Conservation (phyloP, 2,329 filamentous ascomycete genomes). For the Rutstroemia sydowiana region DNA sequence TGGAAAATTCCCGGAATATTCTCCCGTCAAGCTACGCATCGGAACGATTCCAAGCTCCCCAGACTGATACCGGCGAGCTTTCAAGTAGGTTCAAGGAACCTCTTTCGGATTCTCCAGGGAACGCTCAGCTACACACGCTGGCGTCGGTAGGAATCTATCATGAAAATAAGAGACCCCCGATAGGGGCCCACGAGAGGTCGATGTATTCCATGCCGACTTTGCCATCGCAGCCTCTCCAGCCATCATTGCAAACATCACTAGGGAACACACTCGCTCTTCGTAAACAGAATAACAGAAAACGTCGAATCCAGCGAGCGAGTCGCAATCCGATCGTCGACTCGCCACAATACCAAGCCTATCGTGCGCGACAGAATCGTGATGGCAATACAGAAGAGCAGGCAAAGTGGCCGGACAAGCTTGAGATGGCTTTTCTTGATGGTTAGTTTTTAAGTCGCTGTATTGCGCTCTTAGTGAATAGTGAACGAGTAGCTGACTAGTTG, state of each 20-base stretch:
- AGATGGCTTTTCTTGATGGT: constrained; percentile 63
- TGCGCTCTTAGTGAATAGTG: constrained; percentile 14
- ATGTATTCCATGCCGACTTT: constrained; percentile 24
- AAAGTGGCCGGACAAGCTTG: constrained; percentile 55
- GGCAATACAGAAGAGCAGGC: constrained; percentile 51
- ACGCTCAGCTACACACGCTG: constrained; percentile 25
- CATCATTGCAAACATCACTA: constrained; percentile 22
- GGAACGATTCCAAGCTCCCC: constrained; percentile 11
- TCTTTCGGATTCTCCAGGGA: constrained; percentile 27
- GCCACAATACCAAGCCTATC: constrained; percentile 57
- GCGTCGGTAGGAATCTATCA: constrained; percentile 21
- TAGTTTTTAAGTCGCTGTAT: constrained; percentile 24
- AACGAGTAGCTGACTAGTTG: no score
- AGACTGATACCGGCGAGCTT: constrained; percentile 18
- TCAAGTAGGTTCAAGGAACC: constrained; percentile 20
- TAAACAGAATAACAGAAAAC: constrained; percentile 28
- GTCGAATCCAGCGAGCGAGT: constrained; percentile 25
- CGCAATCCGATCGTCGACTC: constrained; percentile 56
- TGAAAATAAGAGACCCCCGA: constrained; percentile 23
- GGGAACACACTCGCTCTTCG: constrained; percentile 24
- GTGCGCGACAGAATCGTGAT: constrained; percentile 57
- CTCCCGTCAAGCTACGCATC: constrained; percentile 20
- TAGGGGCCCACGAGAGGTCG: constrained; percentile 16
- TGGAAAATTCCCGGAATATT: constrained; percentile 24
- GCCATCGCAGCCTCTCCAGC: no score